These are phyloP conservation scores for Pyrus betulifolia DNA, from an alignment of 306 rosid genomes.

Conservation along the genomic window DNA sequence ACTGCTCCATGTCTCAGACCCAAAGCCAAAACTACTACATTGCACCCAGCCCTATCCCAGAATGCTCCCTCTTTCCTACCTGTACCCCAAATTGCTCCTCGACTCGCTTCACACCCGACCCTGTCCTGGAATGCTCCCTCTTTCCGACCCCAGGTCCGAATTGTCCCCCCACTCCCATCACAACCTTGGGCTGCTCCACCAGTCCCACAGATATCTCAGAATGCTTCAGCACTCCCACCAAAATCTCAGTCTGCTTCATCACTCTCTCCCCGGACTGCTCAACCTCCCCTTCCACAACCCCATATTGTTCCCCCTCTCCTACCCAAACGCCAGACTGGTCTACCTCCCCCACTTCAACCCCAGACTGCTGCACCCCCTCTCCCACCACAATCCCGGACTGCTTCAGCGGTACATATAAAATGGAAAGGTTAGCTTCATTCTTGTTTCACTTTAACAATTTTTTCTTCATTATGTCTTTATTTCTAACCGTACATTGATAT, in stretches of 20 bases:
- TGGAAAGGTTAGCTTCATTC: conserved; percentile 7
- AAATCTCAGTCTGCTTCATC: not conserved
- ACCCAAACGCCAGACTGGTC: not conserved
- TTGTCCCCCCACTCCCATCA: not conserved
- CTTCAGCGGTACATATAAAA: not conserved
- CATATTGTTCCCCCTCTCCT: not conserved
- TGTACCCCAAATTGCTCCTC: not conserved
- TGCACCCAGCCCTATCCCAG: not conserved
- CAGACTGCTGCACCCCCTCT: not conserved
- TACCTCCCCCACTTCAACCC: not conserved
- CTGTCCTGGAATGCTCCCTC: not conserved
- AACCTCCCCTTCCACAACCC: not conserved
- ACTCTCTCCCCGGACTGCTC: not conserved
- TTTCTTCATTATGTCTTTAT: not conserved
- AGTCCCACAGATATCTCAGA: not conserved
- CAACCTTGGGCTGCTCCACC: not conserved
- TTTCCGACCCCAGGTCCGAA: not conserved
- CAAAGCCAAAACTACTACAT: not conserved
- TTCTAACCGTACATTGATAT: not conserved
- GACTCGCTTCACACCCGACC: not conserved
- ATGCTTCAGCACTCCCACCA: not conserved
- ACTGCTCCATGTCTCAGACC: not conserved
- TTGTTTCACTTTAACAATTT: not conserved
- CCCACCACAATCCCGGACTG: not conserved
- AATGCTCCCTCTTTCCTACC: not conserved